Base-by-base conservation (phyloP, 1,284 basidiomycete genomes). In the Xanthoconium separans region DNA sequence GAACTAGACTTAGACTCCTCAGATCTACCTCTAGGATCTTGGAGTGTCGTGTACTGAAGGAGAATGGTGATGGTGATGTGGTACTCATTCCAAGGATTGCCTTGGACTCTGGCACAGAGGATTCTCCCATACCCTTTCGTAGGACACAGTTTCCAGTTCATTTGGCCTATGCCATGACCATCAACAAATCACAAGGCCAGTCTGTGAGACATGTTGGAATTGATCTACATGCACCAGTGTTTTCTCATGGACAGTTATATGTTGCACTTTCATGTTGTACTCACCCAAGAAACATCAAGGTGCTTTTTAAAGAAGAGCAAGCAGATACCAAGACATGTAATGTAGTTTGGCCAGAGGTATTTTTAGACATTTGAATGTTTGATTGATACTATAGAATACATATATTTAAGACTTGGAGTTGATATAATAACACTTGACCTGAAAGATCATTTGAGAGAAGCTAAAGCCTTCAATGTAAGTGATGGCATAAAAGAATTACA, bases 141-240 rank as follows among this genome's bases (percentile, higher is more conserved):
- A 11, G 6, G 6, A 16, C 7, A 54, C 2, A 2, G 64, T 66
- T 5, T 74, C 74, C 65, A 62, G 68, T 1, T 72, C 75, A 65
- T 69, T 70, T 0, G 70, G 74, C 58, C 75, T 76, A 58, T 74
- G 34, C 34, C 15, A 36, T 36, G 34, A 36, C 15, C 16, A 36
- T 36, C 34, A 36, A 36, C 15, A 36, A 74, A 37, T 44, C 67
- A 4, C 72, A 77, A 62, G 75, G 74, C 6, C 73, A 75, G 43
- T 70, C 61, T 22, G 16, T 68, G 0, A 29, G 45, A 13, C 18
- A 58, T 50, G 31, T 59, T 46, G 51, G 58, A 0, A 1, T 61
- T 0, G 40, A 56, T 5, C 8, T 61, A 1, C 20, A 24, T 2
- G 13, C 27, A 7, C 20, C 49, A 47, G 40, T 56, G 0, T 61